Percentiles rank a stretch among this genome's conserved stretches.
Evolutionary conservation across 164 flowering plant genomes (phyloP).

Genomic region (Kingdonia uniflora): DNA sequence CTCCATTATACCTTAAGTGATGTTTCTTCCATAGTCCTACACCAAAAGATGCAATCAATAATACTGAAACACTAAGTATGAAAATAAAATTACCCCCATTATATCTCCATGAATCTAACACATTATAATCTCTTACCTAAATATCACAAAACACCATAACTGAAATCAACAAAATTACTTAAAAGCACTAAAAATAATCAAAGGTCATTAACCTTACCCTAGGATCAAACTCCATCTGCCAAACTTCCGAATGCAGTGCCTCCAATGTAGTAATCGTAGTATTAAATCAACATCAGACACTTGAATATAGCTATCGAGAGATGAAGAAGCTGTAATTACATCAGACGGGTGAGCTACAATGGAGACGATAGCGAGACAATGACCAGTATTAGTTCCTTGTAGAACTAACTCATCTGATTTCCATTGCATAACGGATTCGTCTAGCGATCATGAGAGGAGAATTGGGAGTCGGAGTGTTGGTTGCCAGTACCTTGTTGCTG

Average conservation of each 20-base stretch:
- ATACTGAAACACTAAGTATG: too few relatives aligned
- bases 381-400: slow-evolving; percentile 76
- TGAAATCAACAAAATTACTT: too few relatives aligned
- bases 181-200: too few relatives aligned
- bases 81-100: too few relatives aligned
- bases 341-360: slow-evolving; percentile 98
- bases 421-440: slow-evolving; percentile 92
- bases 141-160: too few relatives aligned
- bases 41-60: too few relatives aligned
- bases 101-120: too few relatives aligned
- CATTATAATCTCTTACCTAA: too few relatives aligned
- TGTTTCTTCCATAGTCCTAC: too few relatives aligned
- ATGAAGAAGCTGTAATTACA: slow-evolving; percentile 82
- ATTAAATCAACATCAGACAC: slow-evolving; percentile 88
- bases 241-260: slow-evolving; percentile 93
- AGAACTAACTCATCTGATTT: slow-evolving; percentile 47
- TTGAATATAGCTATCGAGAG: slow-evolving; percentile 83
- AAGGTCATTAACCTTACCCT: too few relatives aligned
- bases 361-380: slow-evolving; percentile 85
- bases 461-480: slow-evolving; percentile 54
- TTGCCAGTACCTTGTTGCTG: slow-evolving; percentile 79
- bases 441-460: slow-evolving; percentile 77
- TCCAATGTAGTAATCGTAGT: slow-evolving; percentile 84
- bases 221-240: slow-evolving; percentile 95
- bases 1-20: too few relatives aligned